phyloP scores from a whole-genome alignment of 2,329 filamentous ascomycete species.

The Colletotrichum sp. region DNA sequence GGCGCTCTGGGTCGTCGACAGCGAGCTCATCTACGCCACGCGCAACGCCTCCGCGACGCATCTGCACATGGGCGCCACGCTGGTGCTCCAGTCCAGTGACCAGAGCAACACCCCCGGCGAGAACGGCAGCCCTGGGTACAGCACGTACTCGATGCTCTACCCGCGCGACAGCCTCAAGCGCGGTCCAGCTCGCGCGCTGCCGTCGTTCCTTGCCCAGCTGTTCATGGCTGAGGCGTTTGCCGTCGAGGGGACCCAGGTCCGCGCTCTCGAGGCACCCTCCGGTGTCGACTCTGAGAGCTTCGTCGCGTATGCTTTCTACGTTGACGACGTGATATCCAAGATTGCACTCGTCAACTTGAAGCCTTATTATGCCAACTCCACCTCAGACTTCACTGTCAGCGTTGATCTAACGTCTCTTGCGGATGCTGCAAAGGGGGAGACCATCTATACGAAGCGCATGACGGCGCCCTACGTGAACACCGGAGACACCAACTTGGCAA shows the following conservation, averaged over 20 bases:
- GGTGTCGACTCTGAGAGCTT: background rate
- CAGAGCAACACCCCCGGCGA: conserved; percentile 17
- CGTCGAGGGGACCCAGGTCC: background rate
- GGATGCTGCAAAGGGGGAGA: background rate
- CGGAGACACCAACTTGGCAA: background rate
- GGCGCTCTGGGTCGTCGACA: conserved; percentile 42
- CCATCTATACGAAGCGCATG: background rate
- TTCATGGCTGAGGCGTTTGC: conserved; percentile 22
- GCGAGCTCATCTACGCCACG: conserved; percentile 38
- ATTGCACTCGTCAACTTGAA: conserved; percentile 5
- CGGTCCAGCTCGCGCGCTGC: conserved; percentile 11
- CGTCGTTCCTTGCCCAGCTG: conserved; percentile 11
- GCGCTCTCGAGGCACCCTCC: background rate
- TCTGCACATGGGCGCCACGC: conserved; percentile 30
- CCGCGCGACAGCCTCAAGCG: conserved; percentile 18
- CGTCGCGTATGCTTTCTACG: conserved; percentile 3
- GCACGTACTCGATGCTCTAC: conserved; percentile 22
- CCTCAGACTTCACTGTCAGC: background rate
- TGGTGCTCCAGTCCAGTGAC: conserved; percentile 17
- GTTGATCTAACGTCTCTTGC: background rate
- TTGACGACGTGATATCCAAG: background rate
- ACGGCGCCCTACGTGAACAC: conserved; percentile 9
- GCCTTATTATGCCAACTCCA: conserved; percentile 5
- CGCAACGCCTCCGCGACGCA: conserved; percentile 40
- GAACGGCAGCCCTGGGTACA: conserved; percentile 13